These are phyloP conservation scores for Cordyceps tenuipes DNA, from an alignment of 2,329 filamentous ascomycete genomes.

Conservation along the genomic window DNA sequence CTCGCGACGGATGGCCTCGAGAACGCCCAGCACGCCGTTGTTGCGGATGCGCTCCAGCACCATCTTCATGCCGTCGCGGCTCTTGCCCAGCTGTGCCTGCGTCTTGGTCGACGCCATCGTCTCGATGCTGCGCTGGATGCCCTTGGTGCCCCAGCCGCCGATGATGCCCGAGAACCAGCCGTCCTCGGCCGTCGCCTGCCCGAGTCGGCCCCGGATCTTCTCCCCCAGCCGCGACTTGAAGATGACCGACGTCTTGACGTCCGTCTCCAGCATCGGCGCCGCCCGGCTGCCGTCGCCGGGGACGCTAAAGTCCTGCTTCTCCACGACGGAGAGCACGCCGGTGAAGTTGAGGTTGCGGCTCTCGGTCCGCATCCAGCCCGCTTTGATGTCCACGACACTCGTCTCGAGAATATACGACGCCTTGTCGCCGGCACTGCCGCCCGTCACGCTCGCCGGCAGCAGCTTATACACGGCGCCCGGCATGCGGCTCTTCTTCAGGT, in stretches of 20 bases:
- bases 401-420: slow-evolving; percentile 75
- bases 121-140: slow-evolving; percentile 75
- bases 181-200: slow-evolving; percentile 33
- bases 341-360: slow-evolving; percentile 76
- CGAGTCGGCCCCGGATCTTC: slow-evolving; percentile 49
- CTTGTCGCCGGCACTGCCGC: slow-evolving; percentile 55
- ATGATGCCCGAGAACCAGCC: slow-evolving; percentile 46
- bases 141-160: slow-evolving; percentile 54
- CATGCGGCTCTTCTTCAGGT: slow-evolving; percentile 73
- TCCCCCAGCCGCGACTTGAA: slow-evolving; percentile 67
- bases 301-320: slow-evolving; percentile 60
- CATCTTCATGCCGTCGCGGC: slow-evolving; percentile 73
- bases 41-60: slow-evolving; percentile 63
- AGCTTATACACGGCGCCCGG: slow-evolving; percentile 68
- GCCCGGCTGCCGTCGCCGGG: slow-evolving; percentile 22
- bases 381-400: slow-evolving; percentile 67
- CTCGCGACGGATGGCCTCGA: slow-evolving; percentile 45
- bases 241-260: slow-evolving; percentile 65
- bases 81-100: slow-evolving; percentile 69
- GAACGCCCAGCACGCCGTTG: slow-evolving; percentile 48
- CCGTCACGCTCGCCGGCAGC: slow-evolving; percentile 60
- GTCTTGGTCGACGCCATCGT: slow-evolving; percentile 69
- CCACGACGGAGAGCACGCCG: slow-evolving; percentile 68
- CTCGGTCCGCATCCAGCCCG: slow-evolving; percentile 78
- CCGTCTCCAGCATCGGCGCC: slow-evolving; percentile 39